A percentile compares a stretch with the other conserved stretches of the same genome.
Conservation (phyloP, 2,329 filamentous ascomycete species). For the Fusarium hainanense region DNA sequence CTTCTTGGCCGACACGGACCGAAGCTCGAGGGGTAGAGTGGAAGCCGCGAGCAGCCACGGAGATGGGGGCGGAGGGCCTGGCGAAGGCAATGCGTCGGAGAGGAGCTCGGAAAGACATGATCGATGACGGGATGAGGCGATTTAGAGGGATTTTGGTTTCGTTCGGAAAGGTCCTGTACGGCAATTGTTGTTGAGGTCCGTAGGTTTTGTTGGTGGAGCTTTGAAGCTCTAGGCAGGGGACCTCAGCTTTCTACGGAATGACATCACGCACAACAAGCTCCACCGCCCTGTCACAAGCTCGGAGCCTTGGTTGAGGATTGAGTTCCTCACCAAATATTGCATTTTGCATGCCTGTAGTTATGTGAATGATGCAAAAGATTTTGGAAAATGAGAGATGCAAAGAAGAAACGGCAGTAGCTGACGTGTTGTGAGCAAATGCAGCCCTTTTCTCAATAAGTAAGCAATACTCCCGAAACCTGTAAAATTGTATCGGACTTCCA, state of each 20-base stretch:
- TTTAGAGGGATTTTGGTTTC: slow-evolving; percentile 3
- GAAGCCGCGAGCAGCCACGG: slow-evolving; percentile 60
- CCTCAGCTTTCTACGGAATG: slow-evolving; percentile 25
- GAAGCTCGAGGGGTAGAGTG: slow-evolving; percentile 70
- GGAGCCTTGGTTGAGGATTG: neutral
- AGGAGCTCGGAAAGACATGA: slow-evolving; percentile 54
- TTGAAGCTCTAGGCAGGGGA: slow-evolving; percentile 23
- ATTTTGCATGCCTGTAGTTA: neutral
- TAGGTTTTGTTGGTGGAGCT: slow-evolving; percentile 17
- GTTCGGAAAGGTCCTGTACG: slow-evolving; percentile 6
- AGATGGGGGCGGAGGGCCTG: slow-evolving; percentile 40
- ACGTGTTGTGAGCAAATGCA: neutral
- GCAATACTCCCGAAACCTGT: neutral
- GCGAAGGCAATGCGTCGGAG: slow-evolving; percentile 50
- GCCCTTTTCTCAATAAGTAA: neutral
- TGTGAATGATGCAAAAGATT: neutral
- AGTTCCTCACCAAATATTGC: neutral
- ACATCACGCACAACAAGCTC: slow-evolving; percentile 40
- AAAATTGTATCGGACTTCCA: neutral
- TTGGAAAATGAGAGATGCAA: neutral
- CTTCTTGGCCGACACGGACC: slow-evolving; percentile 81
- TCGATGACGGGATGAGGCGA: slow-evolving; percentile 1
- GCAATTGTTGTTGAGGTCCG: slow-evolving; percentile 27
- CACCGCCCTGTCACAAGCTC: slow-evolving; percentile 18
- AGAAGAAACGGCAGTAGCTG: neutral